phyloP scores from a whole-genome alignment of 2,329 filamentous ascomycete species.

The Sporothrix humicola region DNA sequence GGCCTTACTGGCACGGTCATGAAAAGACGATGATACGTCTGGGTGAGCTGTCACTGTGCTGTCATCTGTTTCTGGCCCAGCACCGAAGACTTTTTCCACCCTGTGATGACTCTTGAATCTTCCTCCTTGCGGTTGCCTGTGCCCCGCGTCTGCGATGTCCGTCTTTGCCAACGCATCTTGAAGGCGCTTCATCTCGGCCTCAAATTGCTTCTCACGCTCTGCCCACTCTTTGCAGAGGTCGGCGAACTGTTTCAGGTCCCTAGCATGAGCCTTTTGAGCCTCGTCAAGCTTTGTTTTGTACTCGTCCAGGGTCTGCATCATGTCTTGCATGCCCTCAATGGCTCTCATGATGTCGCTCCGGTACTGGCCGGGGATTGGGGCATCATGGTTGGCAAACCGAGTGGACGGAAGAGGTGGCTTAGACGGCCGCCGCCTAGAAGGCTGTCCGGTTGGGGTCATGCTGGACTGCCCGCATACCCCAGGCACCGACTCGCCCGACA shows the following conservation, averaged over 20 bases:
- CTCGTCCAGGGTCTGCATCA: constrained; percentile 36
- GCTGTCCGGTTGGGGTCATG: neutral
- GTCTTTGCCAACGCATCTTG: constrained; percentile 41
- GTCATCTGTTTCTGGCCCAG: neutral
- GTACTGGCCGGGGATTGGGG: constrained; percentile 50
- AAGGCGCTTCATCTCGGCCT: constrained; percentile 50
- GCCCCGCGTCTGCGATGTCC: constrained; percentile 29
- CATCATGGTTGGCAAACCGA: neutral
- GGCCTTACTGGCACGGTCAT: neutral
- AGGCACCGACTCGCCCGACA: constrained; percentile 44
- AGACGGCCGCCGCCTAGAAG: neutral
- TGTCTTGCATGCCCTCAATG: constrained; percentile 47
- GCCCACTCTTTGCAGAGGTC: constrained; percentile 49
- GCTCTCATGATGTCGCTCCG: constrained; percentile 51
- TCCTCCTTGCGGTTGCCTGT: neutral
- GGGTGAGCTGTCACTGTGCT: neutral
- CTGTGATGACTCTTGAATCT: neutral
- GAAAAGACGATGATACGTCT: neutral
- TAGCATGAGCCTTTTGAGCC: constrained; percentile 42
- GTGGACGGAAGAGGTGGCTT: neutral
- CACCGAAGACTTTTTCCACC: neutral
- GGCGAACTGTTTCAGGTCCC: constrained; percentile 47
- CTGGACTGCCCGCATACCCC: too few species aligned
- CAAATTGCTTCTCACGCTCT: constrained; percentile 48
- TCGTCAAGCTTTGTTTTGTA: constrained; percentile 42